Evolutionary conservation across 306 rosid genomes (phyloP).

Genomic region (Vigna trinervia): DNA sequence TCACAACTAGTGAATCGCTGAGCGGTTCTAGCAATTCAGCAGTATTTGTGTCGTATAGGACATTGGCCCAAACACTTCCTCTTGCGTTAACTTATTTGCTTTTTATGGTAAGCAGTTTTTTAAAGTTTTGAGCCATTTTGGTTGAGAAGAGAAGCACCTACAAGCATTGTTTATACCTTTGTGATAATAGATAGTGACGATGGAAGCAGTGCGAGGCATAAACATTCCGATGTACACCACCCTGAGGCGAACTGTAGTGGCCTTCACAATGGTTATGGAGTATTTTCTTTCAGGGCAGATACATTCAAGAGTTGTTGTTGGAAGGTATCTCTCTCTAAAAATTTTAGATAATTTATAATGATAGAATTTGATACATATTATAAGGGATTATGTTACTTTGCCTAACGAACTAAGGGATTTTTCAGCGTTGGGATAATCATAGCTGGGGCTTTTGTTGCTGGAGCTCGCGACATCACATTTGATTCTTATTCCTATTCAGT

Average conservation of each 20-base stretch:
- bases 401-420: conserved; percentile 52
- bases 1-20: conserved; percentile 53
- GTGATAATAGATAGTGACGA: conserved; percentile 65
- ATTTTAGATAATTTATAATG: too few relatives aligned
- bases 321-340: conserved; percentile 51
- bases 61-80: conserved; percentile 63
- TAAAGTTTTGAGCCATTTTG: background rate
- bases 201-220: conserved; percentile 79
- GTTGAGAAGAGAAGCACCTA: background rate
- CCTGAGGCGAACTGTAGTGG: conserved; percentile 73
- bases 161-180: conserved; percentile 13
- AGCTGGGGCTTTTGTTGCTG: conserved; percentile 69
- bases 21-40: conserved; percentile 52
- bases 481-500: conserved; percentile 61
- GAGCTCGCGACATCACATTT: conserved; percentile 73
- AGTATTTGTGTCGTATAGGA: conserved; percentile 53
- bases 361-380: too few relatives aligned
- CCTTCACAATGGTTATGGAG: conserved; percentile 73
- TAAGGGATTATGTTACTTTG: background rate
- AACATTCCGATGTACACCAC: conserved; percentile 82
- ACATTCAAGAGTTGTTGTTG: conserved; percentile 63
- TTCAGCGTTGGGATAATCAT: conserved; percentile 72
- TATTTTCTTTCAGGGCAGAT: conserved; percentile 59
- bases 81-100: conserved; percentile 68
- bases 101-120: conserved; percentile 59